A percentile compares a stretch with the other conserved stretches of the same genome.
Conservation (phyloP, 371 early-diverging fungal species). For the Apophysomyces sp. region DNA sequence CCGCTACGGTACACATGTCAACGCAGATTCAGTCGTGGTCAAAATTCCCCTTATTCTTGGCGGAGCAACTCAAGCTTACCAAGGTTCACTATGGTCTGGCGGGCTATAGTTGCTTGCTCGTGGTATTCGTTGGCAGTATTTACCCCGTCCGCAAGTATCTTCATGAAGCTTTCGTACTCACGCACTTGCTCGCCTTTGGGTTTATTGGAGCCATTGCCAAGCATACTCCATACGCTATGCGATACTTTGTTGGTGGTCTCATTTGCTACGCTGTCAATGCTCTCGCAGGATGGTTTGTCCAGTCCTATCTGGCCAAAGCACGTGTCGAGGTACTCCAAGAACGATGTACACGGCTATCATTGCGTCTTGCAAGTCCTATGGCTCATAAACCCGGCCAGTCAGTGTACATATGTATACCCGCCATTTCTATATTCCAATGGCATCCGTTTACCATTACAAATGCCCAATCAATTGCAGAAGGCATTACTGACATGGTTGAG, state of each 20-base stretch:
- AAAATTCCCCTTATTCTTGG: conserved; percentile 44
- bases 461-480: conserved; percentile 3
- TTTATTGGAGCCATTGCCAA: conserved; percentile 51
- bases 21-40: conserved; percentile 41
- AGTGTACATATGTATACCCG: conserved; percentile 55
- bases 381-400: conserved; percentile 52
- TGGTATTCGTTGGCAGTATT: conserved; percentile 48
- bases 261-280: conserved; percentile 49
- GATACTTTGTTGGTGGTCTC: conserved; percentile 54
- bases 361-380: conserved; percentile 42
- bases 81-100: conserved; percentile 58
- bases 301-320: conserved; percentile 47
- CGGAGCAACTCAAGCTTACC: conserved; percentile 26
- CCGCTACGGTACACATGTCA: conserved; percentile 59
- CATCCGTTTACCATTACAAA: conserved; percentile 65
- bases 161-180: conserved; percentile 48
- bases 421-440: conserved; percentile 57
- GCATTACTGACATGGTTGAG: conserved; percentile 28
- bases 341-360: conserved; percentile 44
- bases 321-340: conserved; percentile 43
- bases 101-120: conserved; percentile 48
- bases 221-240: conserved; percentile 64
- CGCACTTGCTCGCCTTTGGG: conserved; percentile 50
- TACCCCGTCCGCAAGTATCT: conserved; percentile 52
- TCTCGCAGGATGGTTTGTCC: conserved; percentile 56